Conservation (phyloP, 805 yeast genomes). For the Zygosaccharomyces pseudorouxii region DNA sequence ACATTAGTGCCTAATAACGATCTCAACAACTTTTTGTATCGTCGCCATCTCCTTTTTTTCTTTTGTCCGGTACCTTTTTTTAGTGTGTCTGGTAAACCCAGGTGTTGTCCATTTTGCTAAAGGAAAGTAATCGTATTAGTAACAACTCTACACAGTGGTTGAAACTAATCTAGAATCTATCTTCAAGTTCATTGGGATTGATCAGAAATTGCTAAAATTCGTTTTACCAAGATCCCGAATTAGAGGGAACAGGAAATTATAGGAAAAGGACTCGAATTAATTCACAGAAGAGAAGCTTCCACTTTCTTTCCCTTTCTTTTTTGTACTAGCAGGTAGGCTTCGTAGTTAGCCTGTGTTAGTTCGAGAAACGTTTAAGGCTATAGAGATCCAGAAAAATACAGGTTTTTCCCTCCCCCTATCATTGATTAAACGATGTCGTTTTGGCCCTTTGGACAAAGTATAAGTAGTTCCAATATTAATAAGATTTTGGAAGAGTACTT, state of each 20-base stretch:
- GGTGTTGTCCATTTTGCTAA: conserved; percentile 2
- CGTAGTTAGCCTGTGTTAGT: background rate
- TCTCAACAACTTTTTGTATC: background rate
- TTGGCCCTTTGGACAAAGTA: conserved; percentile 44
- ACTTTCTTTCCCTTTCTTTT: background rate
- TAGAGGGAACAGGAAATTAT: background rate
- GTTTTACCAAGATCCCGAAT: background rate
- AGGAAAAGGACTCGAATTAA: background rate
- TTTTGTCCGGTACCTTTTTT: background rate
- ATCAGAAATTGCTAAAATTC: background rate
- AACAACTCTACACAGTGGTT: background rate
- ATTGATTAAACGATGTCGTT: conserved; percentile 35
- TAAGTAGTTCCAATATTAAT: conserved; percentile 34
- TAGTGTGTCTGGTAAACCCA: conserved; percentile 3
- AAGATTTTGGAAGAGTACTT: conserved; percentile 41
- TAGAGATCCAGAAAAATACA: background rate
- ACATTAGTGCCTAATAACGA: background rate
- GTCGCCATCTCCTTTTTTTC: background rate
- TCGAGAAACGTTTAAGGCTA: background rate
- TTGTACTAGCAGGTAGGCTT: background rate
- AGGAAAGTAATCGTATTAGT: background rate
- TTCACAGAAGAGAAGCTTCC: background rate
- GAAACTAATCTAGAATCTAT: background rate
- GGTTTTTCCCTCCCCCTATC: background rate
- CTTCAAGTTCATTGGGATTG: background rate